A percentile compares a stretch with the other conserved stretches of the same genome.
Conservation (phyloP, 2,329 filamentous ascomycete genomes). For the Fusarium brevicatenulatum region DNA sequence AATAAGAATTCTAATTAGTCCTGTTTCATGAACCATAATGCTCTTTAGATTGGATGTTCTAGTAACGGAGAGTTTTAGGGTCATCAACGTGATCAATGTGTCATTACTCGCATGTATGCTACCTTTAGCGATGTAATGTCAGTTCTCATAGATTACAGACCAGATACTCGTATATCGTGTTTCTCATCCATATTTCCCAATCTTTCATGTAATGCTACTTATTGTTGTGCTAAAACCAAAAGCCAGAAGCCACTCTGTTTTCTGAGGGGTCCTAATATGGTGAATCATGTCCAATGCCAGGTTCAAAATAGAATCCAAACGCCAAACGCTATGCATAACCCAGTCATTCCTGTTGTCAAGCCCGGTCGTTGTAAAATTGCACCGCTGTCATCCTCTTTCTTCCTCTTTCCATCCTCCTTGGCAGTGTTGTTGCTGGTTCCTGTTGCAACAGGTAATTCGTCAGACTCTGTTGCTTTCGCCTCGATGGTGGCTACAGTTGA, state of each 20-base stretch:
- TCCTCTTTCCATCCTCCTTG: slow-evolving; percentile 37
- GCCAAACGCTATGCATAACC: slow-evolving; percentile 54
- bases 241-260: background rate
- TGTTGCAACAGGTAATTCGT: slow-evolving; percentile 43
- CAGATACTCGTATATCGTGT: background rate
- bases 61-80: background rate
- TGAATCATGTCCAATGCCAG: background rate
- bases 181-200: background rate
- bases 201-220: background rate
- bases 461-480: slow-evolving; percentile 42
- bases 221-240: background rate
- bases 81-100: background rate
- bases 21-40: background rate
- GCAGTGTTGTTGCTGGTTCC: slow-evolving; percentile 28
- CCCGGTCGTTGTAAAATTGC: slow-evolving; percentile 13
- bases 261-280: background rate
- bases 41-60: background rate
- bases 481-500: slow-evolving; percentile 56
- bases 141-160: background rate
- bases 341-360: slow-evolving; percentile 35
- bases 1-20: background rate
- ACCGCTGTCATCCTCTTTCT: slow-evolving; percentile 38
- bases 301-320: slow-evolving; percentile 50
- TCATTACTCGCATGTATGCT: background rate
- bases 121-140: background rate